Conservation (phyloP, 495 filamentous ascomycete genomes). For the Penicillium verhagenii region DNA sequence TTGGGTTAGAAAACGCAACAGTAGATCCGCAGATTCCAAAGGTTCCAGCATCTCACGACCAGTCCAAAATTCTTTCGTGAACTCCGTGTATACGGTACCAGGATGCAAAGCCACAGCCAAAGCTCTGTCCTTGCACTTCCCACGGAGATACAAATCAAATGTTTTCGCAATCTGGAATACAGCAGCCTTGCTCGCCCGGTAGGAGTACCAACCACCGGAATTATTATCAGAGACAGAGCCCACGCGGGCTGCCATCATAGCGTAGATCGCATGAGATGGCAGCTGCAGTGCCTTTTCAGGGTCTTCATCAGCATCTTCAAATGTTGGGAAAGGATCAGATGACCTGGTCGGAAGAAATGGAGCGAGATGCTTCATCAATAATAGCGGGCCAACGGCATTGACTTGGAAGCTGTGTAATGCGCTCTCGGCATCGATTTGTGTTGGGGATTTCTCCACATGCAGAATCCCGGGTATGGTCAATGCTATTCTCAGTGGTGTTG, state of each 20-base stretch:
- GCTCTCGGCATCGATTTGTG: conserved; percentile 54
- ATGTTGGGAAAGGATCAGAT: conserved; percentile 21
- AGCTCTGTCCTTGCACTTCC: conserved; percentile 54
- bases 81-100: conserved; percentile 74
- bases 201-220: conserved; percentile 73
- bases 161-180: conserved; percentile 69
- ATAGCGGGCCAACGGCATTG: conserved; percentile 70
- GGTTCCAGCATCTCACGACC: conserved; percentile 57
- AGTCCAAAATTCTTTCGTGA: conserved; percentile 72
- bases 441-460: conserved; percentile 69
- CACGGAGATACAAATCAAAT: conserved; percentile 66
- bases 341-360: conserved; percentile 60
- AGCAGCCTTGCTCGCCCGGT: conserved; percentile 70
- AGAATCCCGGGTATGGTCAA: conserved; percentile 72
- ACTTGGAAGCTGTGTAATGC: conserved; percentile 63
- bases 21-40: conserved; percentile 57
- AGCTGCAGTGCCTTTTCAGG: conserved; percentile 11
- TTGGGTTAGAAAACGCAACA: conserved; percentile 54
- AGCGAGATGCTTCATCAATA: conserved; percentile 73
- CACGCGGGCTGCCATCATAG: conserved; percentile 73
- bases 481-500: conserved; percentile 63
- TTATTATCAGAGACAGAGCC: conserved; percentile 70
- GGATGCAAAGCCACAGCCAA: conserved; percentile 74
- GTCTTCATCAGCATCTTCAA: background rate
- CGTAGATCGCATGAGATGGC: conserved; percentile 57